phyloP scores from a whole-genome alignment of 352 stramenopile species.

The Globisporangium abappressorium region DNA sequence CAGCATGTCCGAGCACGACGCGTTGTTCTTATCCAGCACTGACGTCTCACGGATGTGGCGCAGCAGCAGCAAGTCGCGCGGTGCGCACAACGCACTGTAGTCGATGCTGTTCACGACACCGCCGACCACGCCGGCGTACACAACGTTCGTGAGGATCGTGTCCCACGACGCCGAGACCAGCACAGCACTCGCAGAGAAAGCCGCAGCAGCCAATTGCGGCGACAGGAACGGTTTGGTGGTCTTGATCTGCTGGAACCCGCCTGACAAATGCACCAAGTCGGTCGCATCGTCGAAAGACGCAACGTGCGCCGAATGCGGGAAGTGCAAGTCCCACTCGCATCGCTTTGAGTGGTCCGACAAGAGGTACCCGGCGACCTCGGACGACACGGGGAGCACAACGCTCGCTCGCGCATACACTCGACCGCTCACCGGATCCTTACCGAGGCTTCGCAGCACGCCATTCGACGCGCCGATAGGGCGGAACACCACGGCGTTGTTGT shows the following conservation, averaged over 20 bases:
- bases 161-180: constrained; percentile 48
- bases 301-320: constrained; percentile 55
- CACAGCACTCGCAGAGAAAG: constrained; percentile 39
- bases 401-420: constrained; percentile 60
- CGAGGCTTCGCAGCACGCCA: constrained; percentile 63
- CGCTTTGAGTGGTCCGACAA: constrained; percentile 66
- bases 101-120: constrained; percentile 47
- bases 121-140: constrained; percentile 51
- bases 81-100: constrained; percentile 43
- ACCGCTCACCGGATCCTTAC: constrained; percentile 30
- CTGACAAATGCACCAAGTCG: constrained; percentile 66
- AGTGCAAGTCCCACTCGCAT: constrained; percentile 78
- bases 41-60: constrained; percentile 71
- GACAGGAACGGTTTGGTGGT: constrained; percentile 48
- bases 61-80: constrained; percentile 70
- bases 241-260: constrained; percentile 42
- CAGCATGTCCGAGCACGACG: constrained; percentile 24
- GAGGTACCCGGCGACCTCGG: constrained; percentile 60
- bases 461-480: constrained; percentile 48
- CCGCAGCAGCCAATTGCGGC: constrained; percentile 41
- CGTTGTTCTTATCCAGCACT: constrained; percentile 38
- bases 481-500: constrained; percentile 47
- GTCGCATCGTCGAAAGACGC: constrained; percentile 75
- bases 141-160: constrained; percentile 37
- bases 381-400: constrained; percentile 59